Evolutionary conservation across 2,329 filamentous ascomycete genomes (phyloP), one percentile per base, ranked within the genome.

Genomic region (Diaporthe nobilis): DNA sequence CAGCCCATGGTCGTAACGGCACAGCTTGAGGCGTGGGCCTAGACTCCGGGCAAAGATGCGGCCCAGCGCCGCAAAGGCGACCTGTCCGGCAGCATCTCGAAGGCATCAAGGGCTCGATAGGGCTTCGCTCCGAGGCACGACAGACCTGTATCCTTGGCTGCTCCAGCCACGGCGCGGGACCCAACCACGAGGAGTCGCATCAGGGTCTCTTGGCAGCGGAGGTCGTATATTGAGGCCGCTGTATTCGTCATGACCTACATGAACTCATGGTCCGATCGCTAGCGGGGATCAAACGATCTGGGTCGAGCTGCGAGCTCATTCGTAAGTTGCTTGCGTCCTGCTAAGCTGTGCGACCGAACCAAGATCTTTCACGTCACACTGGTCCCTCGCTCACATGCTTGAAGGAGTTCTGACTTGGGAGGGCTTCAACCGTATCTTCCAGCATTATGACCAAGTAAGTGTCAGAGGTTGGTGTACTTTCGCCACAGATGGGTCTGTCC

Each of bases 191-290:
- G 34, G 49, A 55, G 65, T 55, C 49, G 65, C 65, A 70, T 70
- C 65, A 12, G 47, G 34, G 65, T 39, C 65, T 25, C 65, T 70
- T 55, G 49, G 49, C 65, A 15, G 22, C 65, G 65, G 65, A 70
- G 34, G n/a, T 28, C 4, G n/a, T 55, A 42, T 53, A 55, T 22
- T 53, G 49, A 53, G 31, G 15, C 15, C 34, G 3, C 39, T n/a
- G 7, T 49, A 53, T 53, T 53, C 47, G 34, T 53, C 13, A 53
- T 53, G 65, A 68, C 65, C 31, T 37, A 55, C 65, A 70, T 70
- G 65, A 70, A 70, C 65, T 13, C 65, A 55, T 70, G 34, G 65
- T 6, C 49, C 49, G 65, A 70, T 70, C 65, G 65, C 65, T 31
- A 15, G 49, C n/a, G 65, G 31, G 49, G 49, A 55, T 70, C 49